These are phyloP conservation scores for Pleodorina starrii DNA, from an alignment of 139 green algal species.

Conservation along the genomic window DNA sequence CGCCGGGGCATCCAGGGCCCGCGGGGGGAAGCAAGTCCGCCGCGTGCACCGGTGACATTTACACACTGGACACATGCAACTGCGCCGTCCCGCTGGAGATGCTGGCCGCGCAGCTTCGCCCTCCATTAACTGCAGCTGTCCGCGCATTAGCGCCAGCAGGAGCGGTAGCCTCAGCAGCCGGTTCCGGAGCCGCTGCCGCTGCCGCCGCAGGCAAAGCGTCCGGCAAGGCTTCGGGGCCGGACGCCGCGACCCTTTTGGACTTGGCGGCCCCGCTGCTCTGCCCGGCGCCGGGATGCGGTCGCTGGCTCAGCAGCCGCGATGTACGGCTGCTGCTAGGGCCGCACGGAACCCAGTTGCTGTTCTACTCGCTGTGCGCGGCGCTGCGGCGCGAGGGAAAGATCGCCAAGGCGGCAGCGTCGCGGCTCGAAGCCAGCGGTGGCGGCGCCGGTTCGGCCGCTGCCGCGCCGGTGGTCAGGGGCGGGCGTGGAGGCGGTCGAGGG, in stretches of 20 bases:
- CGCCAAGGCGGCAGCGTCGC: background rate
- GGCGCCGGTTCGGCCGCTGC: no score
- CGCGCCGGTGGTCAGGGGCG: no score
- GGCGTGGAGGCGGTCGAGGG: no score
- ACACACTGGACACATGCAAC: background rate
- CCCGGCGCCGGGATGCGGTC: background rate
- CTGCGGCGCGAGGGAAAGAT: conserved; percentile 26
- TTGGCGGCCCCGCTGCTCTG: conserved; percentile 26
- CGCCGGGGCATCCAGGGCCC: no score
- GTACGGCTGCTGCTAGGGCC: conserved; percentile 35
- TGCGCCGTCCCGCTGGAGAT: background rate
- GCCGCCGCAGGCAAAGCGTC: background rate
- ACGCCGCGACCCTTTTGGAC: background rate
- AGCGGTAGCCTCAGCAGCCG: no score
- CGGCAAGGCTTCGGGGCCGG: no score
- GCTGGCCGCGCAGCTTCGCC: background rate
- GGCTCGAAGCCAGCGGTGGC: no score
- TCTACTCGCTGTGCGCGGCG: background rate
- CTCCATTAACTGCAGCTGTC: background rate
- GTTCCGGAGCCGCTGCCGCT: background rate
- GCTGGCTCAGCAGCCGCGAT: conserved; percentile 34
- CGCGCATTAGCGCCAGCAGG: no score
- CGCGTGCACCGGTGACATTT: background rate
- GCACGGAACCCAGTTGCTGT: background rate
- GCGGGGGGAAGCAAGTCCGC: no score